Conservation (phyloP, 345 rosid species). For the Arabidopsis arenosa region DNA sequence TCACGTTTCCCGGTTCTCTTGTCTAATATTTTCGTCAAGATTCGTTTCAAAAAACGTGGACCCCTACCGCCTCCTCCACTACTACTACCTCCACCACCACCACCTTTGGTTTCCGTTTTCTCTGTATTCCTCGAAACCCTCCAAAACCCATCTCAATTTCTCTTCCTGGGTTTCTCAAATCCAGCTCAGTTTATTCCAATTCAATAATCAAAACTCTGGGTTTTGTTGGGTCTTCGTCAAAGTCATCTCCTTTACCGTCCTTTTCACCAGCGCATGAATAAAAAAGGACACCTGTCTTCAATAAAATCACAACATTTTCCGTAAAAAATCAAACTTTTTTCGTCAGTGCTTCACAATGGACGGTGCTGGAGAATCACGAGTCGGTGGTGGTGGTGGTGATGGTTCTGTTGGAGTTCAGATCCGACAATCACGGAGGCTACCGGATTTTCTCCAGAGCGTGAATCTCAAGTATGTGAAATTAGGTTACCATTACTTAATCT, state of each 20-base stretch:
- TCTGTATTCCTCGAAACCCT: constrained; percentile 14
- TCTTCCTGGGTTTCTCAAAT: constrained; percentile 13
- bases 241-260: constrained; percentile 41
- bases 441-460: constrained; percentile 56
- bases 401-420: constrained; percentile 48
- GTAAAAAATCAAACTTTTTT: background rate
- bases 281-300: constrained; percentile 9
- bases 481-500: constrained; percentile 55
- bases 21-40: constrained; percentile 23
- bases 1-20: constrained; percentile 19
- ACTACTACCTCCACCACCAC: constrained; percentile 25
- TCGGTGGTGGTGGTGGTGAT: constrained; percentile 19
- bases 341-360: constrained; percentile 33
- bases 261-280: constrained; percentile 9
- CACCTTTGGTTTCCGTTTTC: constrained; percentile 35
- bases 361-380: constrained; percentile 36
- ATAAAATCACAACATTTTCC: constrained; percentile 13
- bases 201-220: constrained; percentile 2
- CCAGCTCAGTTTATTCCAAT: background rate
- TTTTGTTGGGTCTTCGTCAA: constrained; percentile 42
- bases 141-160: background rate
- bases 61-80: constrained; percentile 23
- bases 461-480: constrained; percentile 58
- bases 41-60: constrained; percentile 40
- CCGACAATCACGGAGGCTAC: constrained; percentile 40